Conservation (phyloP, 78 protist species). For the Dictyostelium brefeldianum region DNA sequence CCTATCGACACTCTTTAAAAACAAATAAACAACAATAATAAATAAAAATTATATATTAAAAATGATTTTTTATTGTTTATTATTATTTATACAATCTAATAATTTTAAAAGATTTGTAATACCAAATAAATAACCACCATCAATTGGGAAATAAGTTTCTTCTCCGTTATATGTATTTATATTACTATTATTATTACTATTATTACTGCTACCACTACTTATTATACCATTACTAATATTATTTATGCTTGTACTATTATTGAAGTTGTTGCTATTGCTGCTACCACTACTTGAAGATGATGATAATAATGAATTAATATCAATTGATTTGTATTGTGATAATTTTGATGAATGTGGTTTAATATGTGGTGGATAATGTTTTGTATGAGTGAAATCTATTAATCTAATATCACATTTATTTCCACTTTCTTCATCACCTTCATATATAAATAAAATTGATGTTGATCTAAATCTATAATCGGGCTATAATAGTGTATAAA, state of each 20-base stretch:
- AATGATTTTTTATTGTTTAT: neutral
- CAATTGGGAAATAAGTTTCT: slow-evolving; percentile 52
- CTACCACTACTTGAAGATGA: neutral
- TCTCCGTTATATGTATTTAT: neutral
- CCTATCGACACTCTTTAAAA: neutral
- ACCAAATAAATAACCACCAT: slow-evolving; percentile 80
- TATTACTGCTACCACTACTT: neutral
- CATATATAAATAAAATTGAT: slow-evolving; percentile 58
- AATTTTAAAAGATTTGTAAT: slow-evolving; percentile 43
- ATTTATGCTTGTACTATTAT: neutral
- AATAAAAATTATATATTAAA: neutral
- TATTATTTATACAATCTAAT: neutral
- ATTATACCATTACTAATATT: neutral
- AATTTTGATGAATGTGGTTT: slow-evolving; percentile 37
- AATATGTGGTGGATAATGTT: slow-evolving; percentile 24
- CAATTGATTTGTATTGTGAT: slow-evolving; percentile 33
- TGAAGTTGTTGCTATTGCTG: neutral
- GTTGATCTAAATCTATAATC: slow-evolving; percentile 70
- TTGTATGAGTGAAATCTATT: slow-evolving; percentile 67
- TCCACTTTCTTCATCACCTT: slow-evolving; percentile 41
- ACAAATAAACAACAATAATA: neutral
- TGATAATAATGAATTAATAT: neutral
- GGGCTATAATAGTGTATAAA: slow-evolving; percentile 21
- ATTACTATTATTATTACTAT: neutral
- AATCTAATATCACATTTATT: slow-evolving; percentile 56